Conservation (phyloP, 2,329 filamentous ascomycete species). For the Aspergillus ruber region DNA sequence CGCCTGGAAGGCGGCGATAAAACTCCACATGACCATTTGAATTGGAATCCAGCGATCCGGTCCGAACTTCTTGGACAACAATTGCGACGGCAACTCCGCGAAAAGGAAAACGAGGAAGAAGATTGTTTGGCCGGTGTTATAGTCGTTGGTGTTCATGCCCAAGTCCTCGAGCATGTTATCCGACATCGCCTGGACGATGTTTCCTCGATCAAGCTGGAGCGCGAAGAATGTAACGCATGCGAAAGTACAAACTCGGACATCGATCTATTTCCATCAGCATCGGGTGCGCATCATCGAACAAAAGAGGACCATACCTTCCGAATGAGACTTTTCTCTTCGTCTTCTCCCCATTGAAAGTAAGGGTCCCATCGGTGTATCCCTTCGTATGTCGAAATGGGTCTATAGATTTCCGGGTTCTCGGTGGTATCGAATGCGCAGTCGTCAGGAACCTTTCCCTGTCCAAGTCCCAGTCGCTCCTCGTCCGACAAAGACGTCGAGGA, state of each 20-base stretch:
- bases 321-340: slow-evolving; percentile 38
- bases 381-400: slow-evolving; percentile 40
- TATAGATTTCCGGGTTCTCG: slow-evolving; percentile 31
- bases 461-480: slow-evolving; percentile 2
- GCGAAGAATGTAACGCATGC: slow-evolving; percentile 58
- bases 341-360: slow-evolving; percentile 38
- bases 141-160: slow-evolving; percentile 44
- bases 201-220: slow-evolving; percentile 58
- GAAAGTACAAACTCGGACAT: slow-evolving; percentile 37
- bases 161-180: slow-evolving; percentile 53
- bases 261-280: slow-evolving; percentile 25
- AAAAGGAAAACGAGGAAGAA: slow-evolving; percentile 32
- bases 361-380: slow-evolving; percentile 45
- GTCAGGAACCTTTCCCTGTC: slow-evolving; percentile 4
- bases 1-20: slow-evolving; percentile 48
- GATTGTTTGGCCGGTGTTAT: slow-evolving; percentile 39
- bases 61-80: slow-evolving; percentile 53
- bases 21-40: slow-evolving; percentile 52
- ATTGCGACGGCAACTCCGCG: slow-evolving; percentile 56
- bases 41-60: slow-evolving; percentile 56
- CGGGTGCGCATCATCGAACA: not conserved
- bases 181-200: slow-evolving; percentile 54
- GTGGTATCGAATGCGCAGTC: slow-evolving; percentile 30
- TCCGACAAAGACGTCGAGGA: slow-evolving; percentile 11
- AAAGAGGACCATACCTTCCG: slow-evolving; percentile 25